A percentile compares a stretch with the other conserved stretches of the same genome.
phyloP scores from a whole-genome alignment of 108 stramenopile species.

The Mayamaea pseudoterrestris region DNA sequence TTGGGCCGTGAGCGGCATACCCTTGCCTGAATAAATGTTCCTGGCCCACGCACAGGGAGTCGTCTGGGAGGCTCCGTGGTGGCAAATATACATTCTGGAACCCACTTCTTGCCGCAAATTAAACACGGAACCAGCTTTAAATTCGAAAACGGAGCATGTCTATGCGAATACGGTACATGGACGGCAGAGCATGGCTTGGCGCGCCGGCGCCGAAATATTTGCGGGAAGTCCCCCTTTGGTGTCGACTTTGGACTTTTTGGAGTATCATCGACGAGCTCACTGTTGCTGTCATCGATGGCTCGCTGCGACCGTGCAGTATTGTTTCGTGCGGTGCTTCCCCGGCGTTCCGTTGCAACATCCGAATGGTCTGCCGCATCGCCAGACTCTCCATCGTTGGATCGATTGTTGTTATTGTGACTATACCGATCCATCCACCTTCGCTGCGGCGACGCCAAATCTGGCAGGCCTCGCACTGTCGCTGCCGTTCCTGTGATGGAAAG shows the following conservation, averaged over 20 bases:
- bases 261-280: conserved; percentile 22
- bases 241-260: conserved; percentile 16
- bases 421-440: conserved; percentile 29
- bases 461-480: conserved; percentile 71
- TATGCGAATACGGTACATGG: conserved; percentile 95
- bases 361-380: neutral
- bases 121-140: conserved; percentile 93
- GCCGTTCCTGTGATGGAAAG: conserved; percentile 93
- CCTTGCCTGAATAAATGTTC: conserved; percentile 88
- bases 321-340: too few species aligned
- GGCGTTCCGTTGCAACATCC: neutral
- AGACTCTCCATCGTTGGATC: conserved; percentile 1
- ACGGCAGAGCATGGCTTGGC: conserved; percentile 50
- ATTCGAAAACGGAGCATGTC: conserved; percentile 86
- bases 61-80: conserved; percentile 62
- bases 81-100: conserved; percentile 66
- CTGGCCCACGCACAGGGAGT: conserved; percentile 80
- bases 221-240: too few species aligned
- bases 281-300: conserved; percentile 13
- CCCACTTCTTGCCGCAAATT: conserved; percentile 93
- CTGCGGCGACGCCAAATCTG: conserved; percentile 43
- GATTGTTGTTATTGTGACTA: neutral
- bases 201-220: conserved; percentile 2
- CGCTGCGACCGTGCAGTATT: neutral
- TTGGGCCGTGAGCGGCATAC: conserved; percentile 83